Evolutionary conservation across 208 protist genomes (phyloP).

Genomic region (Acanthamoeba lenticulata): DNA sequence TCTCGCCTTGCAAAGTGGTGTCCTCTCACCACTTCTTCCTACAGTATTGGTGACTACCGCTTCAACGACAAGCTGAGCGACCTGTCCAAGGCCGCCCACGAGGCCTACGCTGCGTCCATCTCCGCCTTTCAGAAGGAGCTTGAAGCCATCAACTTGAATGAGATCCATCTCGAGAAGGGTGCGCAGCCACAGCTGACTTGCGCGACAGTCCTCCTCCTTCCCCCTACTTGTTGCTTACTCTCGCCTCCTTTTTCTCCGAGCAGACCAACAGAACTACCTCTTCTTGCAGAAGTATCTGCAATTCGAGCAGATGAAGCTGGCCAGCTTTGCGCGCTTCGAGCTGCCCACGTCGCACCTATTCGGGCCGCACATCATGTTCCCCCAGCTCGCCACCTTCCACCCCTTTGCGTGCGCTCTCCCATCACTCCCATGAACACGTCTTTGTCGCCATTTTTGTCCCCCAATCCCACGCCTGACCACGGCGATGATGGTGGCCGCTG

Average conservation of each 20-base stretch:
- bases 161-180: background rate
- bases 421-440: no score
- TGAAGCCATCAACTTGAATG: background rate
- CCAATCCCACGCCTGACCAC: background rate
- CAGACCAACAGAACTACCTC: background rate
- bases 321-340: background rate
- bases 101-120: background rate
- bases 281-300: background rate
- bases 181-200: no score
- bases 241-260: background rate
- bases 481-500: background rate
- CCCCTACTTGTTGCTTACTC: background rate
- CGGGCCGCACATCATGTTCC: background rate
- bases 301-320: background rate
- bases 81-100: background rate
- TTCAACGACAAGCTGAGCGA: background rate
- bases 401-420: background rate
- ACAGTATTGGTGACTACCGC: background rate
- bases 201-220: no score
- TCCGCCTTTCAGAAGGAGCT: background rate
- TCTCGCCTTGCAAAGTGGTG: background rate
- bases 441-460: background rate
- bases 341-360: background rate
- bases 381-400: background rate
- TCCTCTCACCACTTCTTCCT: background rate